Evolutionary conservation across 1,284 basidiomycete genomes (phyloP), one percentile per base, ranked within the genome.

Genomic region (Cryptococcus deneoformans): DNA sequence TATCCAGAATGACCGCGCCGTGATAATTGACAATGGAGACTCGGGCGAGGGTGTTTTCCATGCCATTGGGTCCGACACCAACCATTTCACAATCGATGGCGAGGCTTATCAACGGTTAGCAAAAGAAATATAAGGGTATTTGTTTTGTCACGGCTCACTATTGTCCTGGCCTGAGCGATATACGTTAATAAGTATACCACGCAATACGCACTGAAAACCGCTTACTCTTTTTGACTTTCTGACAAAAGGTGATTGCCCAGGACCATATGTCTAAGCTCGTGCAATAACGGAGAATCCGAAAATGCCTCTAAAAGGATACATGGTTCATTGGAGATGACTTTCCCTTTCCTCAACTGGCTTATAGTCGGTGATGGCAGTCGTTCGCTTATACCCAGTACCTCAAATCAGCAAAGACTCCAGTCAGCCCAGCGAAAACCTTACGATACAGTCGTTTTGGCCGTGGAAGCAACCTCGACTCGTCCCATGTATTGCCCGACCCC

Each of bases 1-100:
- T 87, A 70, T 99, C 95, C 60, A 95, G 75, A 43, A 89, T 79
- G 29, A 90, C 80, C 6, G 82, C 85, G 0, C 95, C 95, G 67
- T 92, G 82, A 72, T 86, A 96, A 75, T 98, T 96, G 59, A 98
- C 92, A 45, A 98, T 77, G 47, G 89, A 92, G 55, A 97, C 91
- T 46, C 94, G 87, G 1, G 95, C 95, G 1, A 98, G 82, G 0
- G 87, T 87, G 0, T 89, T 92, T 71, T 96, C 85, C 1, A 83
- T 63, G 9, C 92, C 93, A 38, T 88, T 82, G 8, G 86, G 82
- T 0, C 94, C 93, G 6, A 98, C 85, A 1, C 94, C 94, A 3
- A 99, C 95, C 94, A 99, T 98, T 78, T 99, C 68, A 57, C 69
- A 71, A 55, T 70, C 71, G 44, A 71, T 65, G 5, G 66, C 66